Evolutionary conservation across 208 protist species (phyloP), one percentile per base, ranked within the genome.

Genomic region (Endotrypanum monterogeii): DNA sequence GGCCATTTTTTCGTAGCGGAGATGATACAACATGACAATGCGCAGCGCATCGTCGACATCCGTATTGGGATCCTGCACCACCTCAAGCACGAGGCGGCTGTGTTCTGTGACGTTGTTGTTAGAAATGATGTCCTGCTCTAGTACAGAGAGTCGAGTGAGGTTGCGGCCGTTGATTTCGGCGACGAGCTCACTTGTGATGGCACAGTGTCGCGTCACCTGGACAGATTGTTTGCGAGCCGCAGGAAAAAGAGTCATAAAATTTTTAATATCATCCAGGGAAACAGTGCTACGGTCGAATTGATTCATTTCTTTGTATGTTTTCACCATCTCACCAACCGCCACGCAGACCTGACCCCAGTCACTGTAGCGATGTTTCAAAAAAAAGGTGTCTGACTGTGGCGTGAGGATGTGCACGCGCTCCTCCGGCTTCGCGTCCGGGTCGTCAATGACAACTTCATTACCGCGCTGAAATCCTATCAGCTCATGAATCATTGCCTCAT

Each of bases 401-500:
- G 87, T 87, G 35, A 97, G 76, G 37, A 96, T 79, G 73, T 96
- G 89, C 39, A 92, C 77, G 25, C 88, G 77, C 14, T 93, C 88
- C 79, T 96, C 89, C 28, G 87, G 89, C 72, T 88, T 91, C 54
- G 77, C 81, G 25, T 91, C 86, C 54, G 79, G 82, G 68, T 94
- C 88, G 74, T 97, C 86, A 54, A 97, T 80, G 7, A 84, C 86
- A 6, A 97, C 83, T 76, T 96, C 92, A 71, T 97, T 91, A 28
- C 99, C 98, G 65, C 98, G 95, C 48, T 95, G 74, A 66, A 99
- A 98, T 35, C 94, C 94, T 32, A 99, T 82, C 50, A 99, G 83
- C 82, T 99, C 98, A 81, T 99, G 97, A 58, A 99, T 94, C 98
- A 99, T 99, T 12, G 99, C 97, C 86, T 99, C 98, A 86, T 99